Conservation (phyloP, 257 asterid genomes). For the Cordia subcordata region DNA sequence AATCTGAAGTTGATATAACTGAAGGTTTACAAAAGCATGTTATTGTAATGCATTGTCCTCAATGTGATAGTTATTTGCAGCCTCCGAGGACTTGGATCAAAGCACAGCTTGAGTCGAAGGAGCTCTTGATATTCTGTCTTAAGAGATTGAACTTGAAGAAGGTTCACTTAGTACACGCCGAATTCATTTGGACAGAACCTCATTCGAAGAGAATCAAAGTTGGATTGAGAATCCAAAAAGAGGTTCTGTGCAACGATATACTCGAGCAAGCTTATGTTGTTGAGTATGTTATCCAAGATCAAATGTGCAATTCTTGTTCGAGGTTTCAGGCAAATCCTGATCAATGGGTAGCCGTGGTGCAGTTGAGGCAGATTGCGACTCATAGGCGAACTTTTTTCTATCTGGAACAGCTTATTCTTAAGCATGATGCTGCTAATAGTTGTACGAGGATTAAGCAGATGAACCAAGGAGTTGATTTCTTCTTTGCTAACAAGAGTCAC, state of each 20-base stretch:
- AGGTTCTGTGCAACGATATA: slow-evolving; percentile 24
- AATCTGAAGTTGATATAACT: slow-evolving; percentile 27
- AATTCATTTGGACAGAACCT: slow-evolving; percentile 32
- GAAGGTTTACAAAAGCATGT: slow-evolving; percentile 31
- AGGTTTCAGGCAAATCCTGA: slow-evolving; percentile 33
- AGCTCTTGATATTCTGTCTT: slow-evolving; percentile 27
- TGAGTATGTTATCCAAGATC: slow-evolving; percentile 33
- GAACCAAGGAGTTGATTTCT: slow-evolving; percentile 32
- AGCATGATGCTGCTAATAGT: slow-evolving; percentile 28
- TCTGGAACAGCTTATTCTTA: slow-evolving; percentile 31
- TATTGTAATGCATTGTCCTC: slow-evolving; percentile 27
- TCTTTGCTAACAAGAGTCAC: slow-evolving; percentile 26
- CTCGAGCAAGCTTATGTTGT: slow-evolving; percentile 22
- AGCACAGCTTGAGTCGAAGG: slow-evolving; percentile 31
- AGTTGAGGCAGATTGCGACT: slow-evolving; percentile 26
- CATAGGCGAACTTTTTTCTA: slow-evolving; percentile 30
- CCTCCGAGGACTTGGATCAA: slow-evolving; percentile 36
- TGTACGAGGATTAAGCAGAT: slow-evolving; percentile 31
- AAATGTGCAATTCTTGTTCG: slow-evolving; percentile 30
- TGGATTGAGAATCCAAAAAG: slow-evolving; percentile 22
- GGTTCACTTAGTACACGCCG: slow-evolving; percentile 24
- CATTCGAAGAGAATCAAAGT: slow-evolving; percentile 33
- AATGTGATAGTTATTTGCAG: slow-evolving; percentile 27
- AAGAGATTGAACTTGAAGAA: slow-evolving; percentile 29
- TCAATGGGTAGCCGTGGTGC: slow-evolving; percentile 39